A percentile compares a stretch with the other conserved stretches of the same genome.
These are phyloP conservation scores for Oidium heveae DNA, from an alignment of 2,329 filamentous ascomycete species.

Conservation along the genomic window DNA sequence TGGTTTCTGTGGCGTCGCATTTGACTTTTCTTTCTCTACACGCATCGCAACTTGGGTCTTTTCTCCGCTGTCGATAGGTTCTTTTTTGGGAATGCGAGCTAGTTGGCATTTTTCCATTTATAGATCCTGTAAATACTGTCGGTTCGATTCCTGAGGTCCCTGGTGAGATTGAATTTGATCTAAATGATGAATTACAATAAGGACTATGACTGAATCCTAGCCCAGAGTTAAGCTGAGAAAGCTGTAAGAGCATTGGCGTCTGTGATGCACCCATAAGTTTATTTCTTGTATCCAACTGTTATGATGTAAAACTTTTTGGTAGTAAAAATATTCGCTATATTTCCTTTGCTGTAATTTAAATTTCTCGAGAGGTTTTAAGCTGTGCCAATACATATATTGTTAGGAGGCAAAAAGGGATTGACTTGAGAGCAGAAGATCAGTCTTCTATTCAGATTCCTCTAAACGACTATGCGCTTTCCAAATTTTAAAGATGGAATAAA, in stretches of 20 bases:
- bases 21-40: constrained; percentile 68
- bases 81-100: constrained; percentile 57
- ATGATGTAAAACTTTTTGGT: too few relatives aligned
- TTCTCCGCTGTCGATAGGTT: constrained; percentile 80
- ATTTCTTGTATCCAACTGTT: constrained; percentile 24
- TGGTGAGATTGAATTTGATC: constrained; percentile 10
- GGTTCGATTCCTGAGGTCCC: constrained; percentile 28
- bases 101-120: constrained; percentile 25
- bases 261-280: constrained; percentile 26
- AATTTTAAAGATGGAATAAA: too few relatives aligned
- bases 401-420: too few relatives aligned
- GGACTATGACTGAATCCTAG: constrained; percentile 15
- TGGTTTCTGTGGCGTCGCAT: constrained; percentile 90
- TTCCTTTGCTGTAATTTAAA: too few relatives aligned
- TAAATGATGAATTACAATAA: constrained; percentile 12
- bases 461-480: too few relatives aligned
- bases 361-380: too few relatives aligned
- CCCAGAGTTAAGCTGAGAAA: constrained; percentile 25
- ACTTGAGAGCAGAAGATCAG: too few relatives aligned
- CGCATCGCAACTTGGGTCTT: constrained; percentile 91
- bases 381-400: too few relatives aligned
- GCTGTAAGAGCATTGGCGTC: constrained; percentile 22
- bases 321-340: too few relatives aligned
- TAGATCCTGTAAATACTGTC: constrained; percentile 31
- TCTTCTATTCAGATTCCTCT: too few relatives aligned